Percentiles rank a stretch among this genome's conserved stretches.
Evolutionary conservation across 139 green algal genomes (phyloP).

Genomic region (Trebouxia sp.): DNA sequence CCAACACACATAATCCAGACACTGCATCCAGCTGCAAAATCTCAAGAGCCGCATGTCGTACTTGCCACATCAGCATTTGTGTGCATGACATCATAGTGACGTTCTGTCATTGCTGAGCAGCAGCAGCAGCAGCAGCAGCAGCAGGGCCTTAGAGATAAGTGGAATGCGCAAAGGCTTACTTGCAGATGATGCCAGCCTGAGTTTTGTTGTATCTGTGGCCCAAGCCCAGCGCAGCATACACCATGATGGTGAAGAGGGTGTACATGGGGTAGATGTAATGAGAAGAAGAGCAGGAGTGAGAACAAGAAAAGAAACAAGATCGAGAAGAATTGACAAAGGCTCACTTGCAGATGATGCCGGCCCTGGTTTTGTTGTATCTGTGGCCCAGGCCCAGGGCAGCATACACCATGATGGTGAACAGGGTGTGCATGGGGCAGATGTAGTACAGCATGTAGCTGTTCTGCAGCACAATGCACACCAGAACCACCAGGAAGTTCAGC

Average conservation of each 20-base stretch:
- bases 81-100: too few species aligned
- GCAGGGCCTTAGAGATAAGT: too few species aligned
- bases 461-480: conserved; percentile 77
- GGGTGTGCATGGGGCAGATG: conserved; percentile 98
- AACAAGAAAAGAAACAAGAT: not conserved
- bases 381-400: conserved; percentile 62
- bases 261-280: conserved; percentile 99
- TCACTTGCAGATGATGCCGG: conserved; percentile 69
- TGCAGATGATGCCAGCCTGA: conserved; percentile 58
- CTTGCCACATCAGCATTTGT: too few species aligned
- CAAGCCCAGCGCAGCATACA: conserved; percentile 81
- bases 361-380: conserved; percentile 67
- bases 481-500: conserved; percentile 91
- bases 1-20: too few species aligned
- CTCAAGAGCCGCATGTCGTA: too few species aligned
- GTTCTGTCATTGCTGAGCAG: too few species aligned
- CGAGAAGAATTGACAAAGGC: not conserved
- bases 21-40: too few species aligned
- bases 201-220: conserved; percentile 69
- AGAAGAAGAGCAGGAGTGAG: too few species aligned
- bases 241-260: conserved; percentile 94
- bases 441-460: conserved; percentile 99
- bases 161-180: too few species aligned
- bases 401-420: conserved; percentile 96
- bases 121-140: too few species aligned